A percentile compares a stretch with the other conserved stretches of the same genome.
Conservation (phyloP, 2,329 filamentous ascomycete species). For the Neonectria coccinea region DNA sequence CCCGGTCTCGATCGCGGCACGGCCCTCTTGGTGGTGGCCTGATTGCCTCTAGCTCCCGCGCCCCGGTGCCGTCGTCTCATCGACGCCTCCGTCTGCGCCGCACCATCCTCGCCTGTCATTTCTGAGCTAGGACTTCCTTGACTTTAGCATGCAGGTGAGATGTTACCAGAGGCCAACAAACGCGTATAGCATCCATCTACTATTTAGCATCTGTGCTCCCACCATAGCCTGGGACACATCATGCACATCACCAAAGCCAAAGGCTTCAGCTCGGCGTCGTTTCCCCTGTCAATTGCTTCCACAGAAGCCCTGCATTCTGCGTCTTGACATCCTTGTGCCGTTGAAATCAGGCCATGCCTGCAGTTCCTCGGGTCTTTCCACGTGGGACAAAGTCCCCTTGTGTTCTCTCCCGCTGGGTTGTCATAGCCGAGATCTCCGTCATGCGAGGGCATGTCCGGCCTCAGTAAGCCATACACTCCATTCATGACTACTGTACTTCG, state of each 20-base stretch:
- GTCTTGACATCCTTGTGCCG: not conserved
- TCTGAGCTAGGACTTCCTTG: not conserved
- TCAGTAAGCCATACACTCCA: not conserved
- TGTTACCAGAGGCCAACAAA: not conserved
- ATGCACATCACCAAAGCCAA: not conserved
- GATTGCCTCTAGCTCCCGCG: not conserved
- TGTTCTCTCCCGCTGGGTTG: not conserved
- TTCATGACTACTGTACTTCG: not conserved
- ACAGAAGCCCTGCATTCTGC: not conserved
- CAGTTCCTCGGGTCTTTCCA: slow-evolving; percentile 1
- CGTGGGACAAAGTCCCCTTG: slow-evolving; percentile 1
- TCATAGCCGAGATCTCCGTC: not conserved
- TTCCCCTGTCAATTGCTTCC: no score
- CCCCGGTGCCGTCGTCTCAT: not conserved
- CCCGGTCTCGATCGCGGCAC: not conserved
- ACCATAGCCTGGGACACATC: not conserved
- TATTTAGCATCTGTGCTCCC: not conserved
- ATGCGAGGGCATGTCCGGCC: not conserved
- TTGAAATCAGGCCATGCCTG: slow-evolving; percentile 11
- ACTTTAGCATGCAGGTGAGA: not conserved
- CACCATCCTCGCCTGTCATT: not conserved
- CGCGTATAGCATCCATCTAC: no score
- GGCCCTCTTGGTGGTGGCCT: not conserved
- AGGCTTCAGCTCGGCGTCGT: not conserved
- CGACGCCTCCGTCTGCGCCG: not conserved